Evolutionary conservation across 129 eudicot species (phyloP), one percentile per base, ranked within the genome.

Genomic region (Lactuca saligna): DNA sequence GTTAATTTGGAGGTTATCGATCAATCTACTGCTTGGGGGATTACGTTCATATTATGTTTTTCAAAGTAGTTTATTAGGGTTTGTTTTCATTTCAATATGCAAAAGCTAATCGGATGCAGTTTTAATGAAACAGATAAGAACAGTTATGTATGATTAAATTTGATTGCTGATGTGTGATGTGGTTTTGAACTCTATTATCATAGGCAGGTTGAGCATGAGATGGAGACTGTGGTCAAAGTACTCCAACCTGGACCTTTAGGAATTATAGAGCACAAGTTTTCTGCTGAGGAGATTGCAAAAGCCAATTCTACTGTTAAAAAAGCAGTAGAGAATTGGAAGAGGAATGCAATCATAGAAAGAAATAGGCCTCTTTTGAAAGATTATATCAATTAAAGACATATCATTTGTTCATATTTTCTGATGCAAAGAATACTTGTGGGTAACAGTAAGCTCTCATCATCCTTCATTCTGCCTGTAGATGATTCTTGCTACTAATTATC

Each of bases 171-270:
- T 32, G 8, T 17, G 29, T 54, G 34, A 3, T 10, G 17, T 67
- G 72, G 17, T 16, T 34, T 33, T 5, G 33, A 62, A 68, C 17
- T 25, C 56, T 8, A 7, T 6, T 57, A 58, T 49, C 38, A 70
- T 80, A 92, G 98, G 90, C 88, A 88, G 76, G 75, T 85, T 62
- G 98, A 92, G 76, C 89, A 86, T 73, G 91, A 92, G 54, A 73
- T 86, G 76, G 98, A 92, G 67, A 88, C 96, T 32, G 98, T 92
- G 74, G 85, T 88, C 57, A 82, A 76, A 74, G 91, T 86, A 42
- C 82, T 92, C 46, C 91, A 86, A 61, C 96, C 98, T 61, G 98
- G 98, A 74, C 98, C 98, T 72, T 71, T 92, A 73, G 98, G 98
- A 70, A 81, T 92, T 14, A 75, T 76, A 39, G 96, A 92, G 48